These are phyloP conservation scores for Colletotrichum filicis DNA, from an alignment of 2,329 filamentous ascomycete genomes.

Conservation along the genomic window DNA sequence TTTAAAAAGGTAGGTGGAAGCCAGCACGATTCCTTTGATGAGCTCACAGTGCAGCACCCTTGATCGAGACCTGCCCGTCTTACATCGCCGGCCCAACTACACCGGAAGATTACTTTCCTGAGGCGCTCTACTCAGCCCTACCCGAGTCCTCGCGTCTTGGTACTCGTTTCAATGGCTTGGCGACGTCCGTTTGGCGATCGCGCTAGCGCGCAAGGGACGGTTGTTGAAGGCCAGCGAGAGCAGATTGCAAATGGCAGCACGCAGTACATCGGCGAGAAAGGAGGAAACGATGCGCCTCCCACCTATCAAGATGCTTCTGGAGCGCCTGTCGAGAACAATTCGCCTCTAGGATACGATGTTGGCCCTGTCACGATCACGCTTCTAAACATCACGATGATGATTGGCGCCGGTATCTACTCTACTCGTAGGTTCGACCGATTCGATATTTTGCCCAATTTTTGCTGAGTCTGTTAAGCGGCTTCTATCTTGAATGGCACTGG, in stretches of 20 bases:
- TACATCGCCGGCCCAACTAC: not conserved
- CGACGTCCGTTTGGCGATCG: constrained; percentile 5
- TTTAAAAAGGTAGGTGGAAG: not conserved
- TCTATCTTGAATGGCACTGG: constrained; percentile 67
- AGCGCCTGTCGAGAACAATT: constrained; percentile 68
- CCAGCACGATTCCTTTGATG: not conserved
- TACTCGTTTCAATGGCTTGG: constrained; percentile 20
- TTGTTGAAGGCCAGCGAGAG: not conserved
- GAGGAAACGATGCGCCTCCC: constrained; percentile 34
- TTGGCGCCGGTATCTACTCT: constrained; percentile 70
- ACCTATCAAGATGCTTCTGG: constrained; percentile 46
- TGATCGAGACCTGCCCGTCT: not conserved
- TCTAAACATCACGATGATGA: constrained; percentile 70
- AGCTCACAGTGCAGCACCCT: not conserved
- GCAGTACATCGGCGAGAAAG: constrained; percentile 25
- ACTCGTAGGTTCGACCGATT: constrained; percentile 51
- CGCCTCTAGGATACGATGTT: constrained; percentile 69
- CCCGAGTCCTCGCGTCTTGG: constrained; percentile 1
- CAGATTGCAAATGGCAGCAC: constrained; percentile 7
- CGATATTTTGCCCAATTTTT: constrained; percentile 44
- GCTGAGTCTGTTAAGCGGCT: constrained; percentile 53
- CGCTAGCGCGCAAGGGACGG: not conserved
- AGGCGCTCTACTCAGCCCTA: constrained; percentile 9
- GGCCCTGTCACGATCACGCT: constrained; percentile 66
- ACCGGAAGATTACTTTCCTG: not conserved